Base-by-base conservation (phyloP, 2,329 filamentous ascomycete species). In the Botrytis deweyae region DNA sequence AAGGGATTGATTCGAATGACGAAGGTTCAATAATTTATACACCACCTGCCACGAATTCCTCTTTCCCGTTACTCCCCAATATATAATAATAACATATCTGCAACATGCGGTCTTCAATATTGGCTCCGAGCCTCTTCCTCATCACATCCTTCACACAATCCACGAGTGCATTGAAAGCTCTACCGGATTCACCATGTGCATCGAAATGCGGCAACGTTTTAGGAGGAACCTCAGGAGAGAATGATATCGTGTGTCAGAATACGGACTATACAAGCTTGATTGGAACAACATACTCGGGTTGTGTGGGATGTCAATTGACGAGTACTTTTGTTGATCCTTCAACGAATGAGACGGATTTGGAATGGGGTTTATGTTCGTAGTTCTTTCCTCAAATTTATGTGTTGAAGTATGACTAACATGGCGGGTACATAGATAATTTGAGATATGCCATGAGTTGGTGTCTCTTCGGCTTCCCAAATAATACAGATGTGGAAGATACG, bases 401-500 rank as follows among this genome's bases (percentile, higher is more conserved):
- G 29, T 46, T n/a, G 16, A 40, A 40, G 22, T 20, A 40, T 70
- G 25, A 46, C 62, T 73, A 46, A 70, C 42, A 33, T 33, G 1
- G 62, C 6, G 33, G 42, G 42, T 46, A 33, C 2, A 20, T 58
- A 90, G 88, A 90, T 76, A 91, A 91, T 76, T 76, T 90, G 70
- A 85, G 89, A 78, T 90, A 86, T 77, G 84, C 87, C 9, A 76
- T 86, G 2, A 86, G 86, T 2, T 85, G 86, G 77, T 91, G 89
- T 77, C 77, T 91, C 0, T 91, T 85, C 74, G 86, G 86, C 3
- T 80, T 81, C 9, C 85, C 85, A 0, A 81, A 83, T 44, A 85
- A 87, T 72, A 77, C 83, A 1, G 76, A 84, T 18, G 78, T 83
- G 18, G 80, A 80, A 2, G 81, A 83, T 72, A 86, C 14, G 88